Conservation (phyloP, 2,329 filamentous ascomycete genomes). For the Metarhizium humberi region DNA sequence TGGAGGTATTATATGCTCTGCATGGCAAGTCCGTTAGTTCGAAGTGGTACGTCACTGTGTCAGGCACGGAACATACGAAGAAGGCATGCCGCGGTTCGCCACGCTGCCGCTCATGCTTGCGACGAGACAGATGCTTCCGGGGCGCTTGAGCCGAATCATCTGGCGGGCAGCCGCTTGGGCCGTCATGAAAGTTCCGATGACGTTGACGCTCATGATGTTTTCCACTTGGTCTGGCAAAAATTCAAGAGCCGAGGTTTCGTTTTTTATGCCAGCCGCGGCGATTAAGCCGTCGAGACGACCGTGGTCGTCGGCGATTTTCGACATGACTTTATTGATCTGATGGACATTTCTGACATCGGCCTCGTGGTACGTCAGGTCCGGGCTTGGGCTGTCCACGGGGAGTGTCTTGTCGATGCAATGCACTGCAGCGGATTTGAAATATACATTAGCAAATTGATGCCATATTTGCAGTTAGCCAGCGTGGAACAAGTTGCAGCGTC, state of each 20-base stretch:
- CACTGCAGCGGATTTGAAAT: too few relatives aligned
- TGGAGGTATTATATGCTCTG: constrained; percentile 57
- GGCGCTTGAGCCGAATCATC: constrained; percentile 40
- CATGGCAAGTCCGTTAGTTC: constrained; percentile 26
- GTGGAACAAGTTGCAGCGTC: too few relatives aligned
- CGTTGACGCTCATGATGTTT: constrained; percentile 60
- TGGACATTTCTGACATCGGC: constrained; percentile 53
- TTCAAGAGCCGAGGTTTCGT: constrained; percentile 58
- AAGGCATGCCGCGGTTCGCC: constrained; percentile 44
- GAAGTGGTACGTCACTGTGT: too few relatives aligned
- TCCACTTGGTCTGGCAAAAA: constrained; percentile 49
- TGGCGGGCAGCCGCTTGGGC: constrained; percentile 40
- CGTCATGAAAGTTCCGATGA: constrained; percentile 38
- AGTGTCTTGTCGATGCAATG: too few relatives aligned
- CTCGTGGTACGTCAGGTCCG: too few relatives aligned
- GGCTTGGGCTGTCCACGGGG: too few relatives aligned
- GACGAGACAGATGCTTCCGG: constrained; percentile 47
- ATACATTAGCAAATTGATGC: too few relatives aligned
- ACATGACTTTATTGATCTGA: constrained; percentile 47
- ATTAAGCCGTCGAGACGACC: constrained; percentile 57
- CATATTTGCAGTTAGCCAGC: too few relatives aligned
- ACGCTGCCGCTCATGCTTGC: constrained; percentile 46
- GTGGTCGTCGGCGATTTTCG: constrained; percentile 48
- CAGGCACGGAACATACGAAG: too few relatives aligned
- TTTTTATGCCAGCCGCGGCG: constrained; percentile 60